Conservation (phyloP, 108 stramenopile species). For the Nitzschia inconspicua region DNA sequence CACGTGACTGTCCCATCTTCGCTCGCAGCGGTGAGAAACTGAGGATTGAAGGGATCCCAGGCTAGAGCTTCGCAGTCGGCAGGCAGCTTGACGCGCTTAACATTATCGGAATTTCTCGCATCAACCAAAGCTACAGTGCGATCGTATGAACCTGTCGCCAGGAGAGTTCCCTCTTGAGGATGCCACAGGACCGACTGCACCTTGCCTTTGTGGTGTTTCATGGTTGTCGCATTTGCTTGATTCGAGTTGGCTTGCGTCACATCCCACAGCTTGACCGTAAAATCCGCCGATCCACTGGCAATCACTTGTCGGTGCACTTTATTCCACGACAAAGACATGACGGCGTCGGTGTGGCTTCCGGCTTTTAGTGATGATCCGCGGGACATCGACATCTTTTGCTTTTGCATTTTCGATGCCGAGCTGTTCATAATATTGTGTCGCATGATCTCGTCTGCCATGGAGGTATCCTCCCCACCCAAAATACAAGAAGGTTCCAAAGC, state of each 20-base stretch:
- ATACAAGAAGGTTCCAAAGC: constrained; percentile 91
- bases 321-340: constrained; percentile 98
- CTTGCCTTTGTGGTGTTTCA: constrained; percentile 94
- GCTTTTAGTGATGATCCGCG: constrained; percentile 40
- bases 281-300: constrained; percentile 96
- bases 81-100: constrained; percentile 63
- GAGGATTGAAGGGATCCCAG: constrained; percentile 87
- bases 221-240: constrained; percentile 66
- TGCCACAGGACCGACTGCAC: constrained; percentile 95
- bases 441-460: constrained; percentile 67
- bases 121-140: constrained; percentile 82
- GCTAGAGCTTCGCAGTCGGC: constrained; percentile 83
- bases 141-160: constrained; percentile 93
- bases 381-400: constrained; percentile 38
- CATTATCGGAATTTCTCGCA: constrained; percentile 51
- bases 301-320: constrained; percentile 90
- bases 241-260: constrained; percentile 60
- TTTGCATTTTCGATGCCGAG: constrained; percentile 43
- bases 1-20: constrained; percentile 89
- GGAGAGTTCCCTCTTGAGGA: constrained; percentile 86
- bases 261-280: constrained; percentile 96
- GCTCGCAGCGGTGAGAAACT: constrained; percentile 77
- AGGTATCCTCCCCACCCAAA: constrained; percentile 90
- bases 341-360: constrained; percentile 95
- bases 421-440: constrained; percentile 61